These are phyloP conservation scores for Boletales sp. DNA, from an alignment of 768 basidiomycete genomes.

Conservation along the genomic window DNA sequence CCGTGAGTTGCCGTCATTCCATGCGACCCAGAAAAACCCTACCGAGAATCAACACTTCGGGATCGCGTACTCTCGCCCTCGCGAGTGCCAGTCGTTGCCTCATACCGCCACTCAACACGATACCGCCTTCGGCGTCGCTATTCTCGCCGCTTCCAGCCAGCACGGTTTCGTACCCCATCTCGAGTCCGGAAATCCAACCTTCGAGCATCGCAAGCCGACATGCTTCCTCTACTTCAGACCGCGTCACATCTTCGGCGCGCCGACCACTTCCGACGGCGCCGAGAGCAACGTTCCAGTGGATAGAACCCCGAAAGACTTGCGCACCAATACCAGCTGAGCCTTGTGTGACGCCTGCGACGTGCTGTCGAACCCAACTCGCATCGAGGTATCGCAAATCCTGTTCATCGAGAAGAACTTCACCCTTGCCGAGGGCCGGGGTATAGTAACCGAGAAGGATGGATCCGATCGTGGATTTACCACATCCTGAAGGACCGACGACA, in stretches of 20 bases:
- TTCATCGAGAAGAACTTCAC: slow-evolving; percentile 76
- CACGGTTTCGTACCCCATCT: slow-evolving; percentile 82
- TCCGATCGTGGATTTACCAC: slow-evolving; percentile 72
- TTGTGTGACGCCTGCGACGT: slow-evolving; percentile 78
- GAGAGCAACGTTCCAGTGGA: slow-evolving; percentile 86
- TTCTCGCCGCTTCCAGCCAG: slow-evolving; percentile 49
- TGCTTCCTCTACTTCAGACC: slow-evolving; percentile 73
- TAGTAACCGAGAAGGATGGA: slow-evolving; percentile 73
- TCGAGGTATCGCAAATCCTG: slow-evolving; percentile 77
- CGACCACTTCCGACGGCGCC: slow-evolving; percentile 53
- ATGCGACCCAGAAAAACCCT: slow-evolving; percentile 26
- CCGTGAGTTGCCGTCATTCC: neutral
- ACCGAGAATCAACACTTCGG: slow-evolving; percentile 90
- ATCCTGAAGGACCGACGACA: slow-evolving; percentile 76
- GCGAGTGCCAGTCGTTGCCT: slow-evolving; percentile 88
- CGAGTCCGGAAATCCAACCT: slow-evolving; percentile 81
- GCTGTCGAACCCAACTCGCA: slow-evolving; percentile 56
- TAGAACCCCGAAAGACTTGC: slow-evolving; percentile 65
- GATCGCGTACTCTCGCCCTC: slow-evolving; percentile 79
- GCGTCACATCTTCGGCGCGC: slow-evolving; percentile 47
- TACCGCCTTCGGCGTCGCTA: slow-evolving; percentile 43
- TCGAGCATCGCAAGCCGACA: slow-evolving; percentile 84
- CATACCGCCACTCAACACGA: slow-evolving; percentile 87
- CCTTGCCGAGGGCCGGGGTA: slow-evolving; percentile 45
- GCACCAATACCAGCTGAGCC: slow-evolving; percentile 48